Conservation (phyloP, 371 early-diverging fungal genomes). For the Parasitella parasitica region DNA sequence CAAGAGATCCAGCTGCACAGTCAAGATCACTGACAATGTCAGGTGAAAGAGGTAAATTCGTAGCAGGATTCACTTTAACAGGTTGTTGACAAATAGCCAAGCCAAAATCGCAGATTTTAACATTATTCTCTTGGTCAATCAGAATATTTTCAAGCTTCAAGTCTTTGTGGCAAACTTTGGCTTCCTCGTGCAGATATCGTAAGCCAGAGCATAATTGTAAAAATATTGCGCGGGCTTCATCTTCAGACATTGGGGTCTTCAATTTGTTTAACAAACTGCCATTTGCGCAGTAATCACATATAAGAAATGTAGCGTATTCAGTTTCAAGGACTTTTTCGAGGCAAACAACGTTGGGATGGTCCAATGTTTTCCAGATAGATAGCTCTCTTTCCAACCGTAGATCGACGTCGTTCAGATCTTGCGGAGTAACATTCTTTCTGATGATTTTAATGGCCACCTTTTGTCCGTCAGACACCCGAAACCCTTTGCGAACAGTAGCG, state of each 20-base stretch:
- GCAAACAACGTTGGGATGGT: slow-evolving; percentile 65
- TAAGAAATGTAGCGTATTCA: slow-evolving; percentile 62
- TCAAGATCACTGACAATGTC: slow-evolving; percentile 11
- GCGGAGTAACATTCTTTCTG: slow-evolving; percentile 13
- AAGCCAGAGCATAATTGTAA: slow-evolving; percentile 72
- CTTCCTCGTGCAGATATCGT: slow-evolving; percentile 74
- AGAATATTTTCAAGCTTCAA: slow-evolving; percentile 91
- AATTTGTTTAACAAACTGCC: slow-evolving; percentile 55
- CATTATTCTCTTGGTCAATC: slow-evolving; percentile 36
- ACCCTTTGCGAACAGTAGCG: slow-evolving; percentile 64
- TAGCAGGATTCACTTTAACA: background rate
- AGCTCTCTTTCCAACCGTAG: slow-evolving; percentile 50
- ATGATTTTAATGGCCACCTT: slow-evolving; percentile 58
- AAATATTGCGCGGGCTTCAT: slow-evolving; percentile 53
- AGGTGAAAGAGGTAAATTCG: slow-evolving; percentile 15
- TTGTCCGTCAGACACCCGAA: slow-evolving; percentile 27
- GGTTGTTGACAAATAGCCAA: slow-evolving; percentile 57
- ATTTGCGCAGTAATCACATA: slow-evolving; percentile 63
- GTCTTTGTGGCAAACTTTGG: slow-evolving; percentile 80
- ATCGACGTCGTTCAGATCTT: background rate
- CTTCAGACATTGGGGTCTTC: slow-evolving; percentile 42
- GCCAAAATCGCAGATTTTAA: slow-evolving; percentile 90
- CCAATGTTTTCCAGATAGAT: slow-evolving; percentile 62
- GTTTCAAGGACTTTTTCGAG: slow-evolving; percentile 65
- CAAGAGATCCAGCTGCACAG: slow-evolving; percentile 63